Base-by-base conservation (phyloP, 352 stramenopile species). In the Globisporangium alternatum region DNA sequence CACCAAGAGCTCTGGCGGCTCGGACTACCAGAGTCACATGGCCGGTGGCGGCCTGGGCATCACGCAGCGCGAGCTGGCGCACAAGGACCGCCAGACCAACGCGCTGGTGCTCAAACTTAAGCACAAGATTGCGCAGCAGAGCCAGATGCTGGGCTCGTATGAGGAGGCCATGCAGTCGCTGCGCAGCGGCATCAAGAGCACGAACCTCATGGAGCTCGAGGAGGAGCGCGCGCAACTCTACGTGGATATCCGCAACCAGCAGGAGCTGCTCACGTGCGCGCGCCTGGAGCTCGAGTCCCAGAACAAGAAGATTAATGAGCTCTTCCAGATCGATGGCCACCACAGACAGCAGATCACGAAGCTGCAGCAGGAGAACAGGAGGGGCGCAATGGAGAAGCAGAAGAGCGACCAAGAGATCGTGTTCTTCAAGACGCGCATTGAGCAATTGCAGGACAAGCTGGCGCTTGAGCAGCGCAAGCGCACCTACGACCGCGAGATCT, bases 151-250 rank as follows among this genome's bases (percentile, higher is more conserved):
- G 0, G 67, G 60, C 5, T 76, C 76, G 5, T 90, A 89, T 56
- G 77, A 88, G 56, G 77, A 88, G 37, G 74, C 74, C 1, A 84
- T 88, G 72, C 79, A 90, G 56, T 69, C 74, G 19, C 62, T 90
- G 45, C 70, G 81, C 8, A 74, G 65, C 55, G 71, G 70, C 8
- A 65, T 77, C 43, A 88, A 85, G 37, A 79, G 65, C 55, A 85
- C 79, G 1, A 78, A 72, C 56, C 58, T 83, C 15, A 81, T 88
- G 70, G 76, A 90, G 56, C 68, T 90, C 2, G 79, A 90, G 45
- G 71, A 88, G 47, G 81, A 87, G 44, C 68, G 69, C n/a, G 66
- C 58, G 48, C 79, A 90, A 51, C 44, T 88, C 5, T 74, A 77
- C 15, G 33, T 79, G 30, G 81, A 88, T 58, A 35, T 85, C 9